phyloP scores from a whole-genome alignment of 345 rosid genomes.

The Corymbia maculata region DNA sequence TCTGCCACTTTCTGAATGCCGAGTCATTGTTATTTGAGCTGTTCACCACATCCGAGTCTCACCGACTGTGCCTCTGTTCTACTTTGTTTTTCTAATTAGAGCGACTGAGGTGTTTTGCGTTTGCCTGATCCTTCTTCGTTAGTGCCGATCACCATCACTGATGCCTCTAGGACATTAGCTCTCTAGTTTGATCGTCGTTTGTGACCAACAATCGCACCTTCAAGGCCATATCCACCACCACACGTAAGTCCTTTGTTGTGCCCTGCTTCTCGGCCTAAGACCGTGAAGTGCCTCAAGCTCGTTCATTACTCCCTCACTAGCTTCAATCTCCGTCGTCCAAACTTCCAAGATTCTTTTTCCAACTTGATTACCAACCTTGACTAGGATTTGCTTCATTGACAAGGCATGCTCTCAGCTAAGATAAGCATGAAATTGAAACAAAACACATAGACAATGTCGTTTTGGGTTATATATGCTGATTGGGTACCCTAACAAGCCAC shows the following conservation, averaged over 20 bases:
- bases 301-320: neutral
- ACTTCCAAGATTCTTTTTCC: no score
- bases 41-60: neutral
- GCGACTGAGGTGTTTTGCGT: slow-evolving; percentile 37
- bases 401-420: no score
- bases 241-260: neutral
- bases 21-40: neutral
- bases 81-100: neutral
- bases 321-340: neutral
- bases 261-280: neutral
- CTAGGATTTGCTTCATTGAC: no score
- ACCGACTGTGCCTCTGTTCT: neutral
- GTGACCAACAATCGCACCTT: neutral
- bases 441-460: no score
- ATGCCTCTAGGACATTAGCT: neutral
- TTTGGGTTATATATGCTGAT: no score
- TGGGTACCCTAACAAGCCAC: no score
- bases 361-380: no score
- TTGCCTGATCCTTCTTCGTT: neutral
- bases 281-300: no score
- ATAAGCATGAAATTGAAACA: no score
- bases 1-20: neutral
- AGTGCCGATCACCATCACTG: neutral
- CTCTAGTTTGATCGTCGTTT: neutral
- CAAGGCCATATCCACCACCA: neutral